Base-by-base conservation (phyloP, 176 grass and related monocot genomes). In the Triticum urartu region DNA sequence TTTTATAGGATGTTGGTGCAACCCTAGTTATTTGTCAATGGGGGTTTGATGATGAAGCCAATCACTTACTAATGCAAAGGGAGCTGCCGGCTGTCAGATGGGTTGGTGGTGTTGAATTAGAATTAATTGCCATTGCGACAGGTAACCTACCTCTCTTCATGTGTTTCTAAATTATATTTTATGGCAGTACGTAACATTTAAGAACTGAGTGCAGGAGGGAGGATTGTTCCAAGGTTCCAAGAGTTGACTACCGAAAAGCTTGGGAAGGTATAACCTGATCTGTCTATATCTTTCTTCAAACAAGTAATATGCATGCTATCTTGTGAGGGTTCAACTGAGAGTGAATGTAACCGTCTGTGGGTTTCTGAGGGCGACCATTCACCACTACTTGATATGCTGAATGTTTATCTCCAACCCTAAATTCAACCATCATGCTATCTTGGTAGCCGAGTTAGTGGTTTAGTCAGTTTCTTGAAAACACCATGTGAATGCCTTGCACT, bases 1-100 rank as follows among this genome's bases (percentile, higher is more conserved):
- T 86, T 67, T 59, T 89, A 34, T 79, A 99, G 97, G 97, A 96
- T 89, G 97, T 83, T 91, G 97, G 97, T 64, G 92, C 97, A 70
- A 99, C 97, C 68, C 82, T 99, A 35, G 97, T 99, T 81, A 99
- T 99, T 64, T 99, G 97, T 69, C 97, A 99, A 26, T 99, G 97
- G 97, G 97, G 97, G 72, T 99, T 99, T 65, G 97, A 99, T 87
- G 97, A 99, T 89, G 94, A 99, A 93, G 97, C 97, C 79, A 99
- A 99, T 68, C 97, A 99, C 91, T 59, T 99, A 26, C 79, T 96
- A 64, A 90, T 99, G 94, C 87, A 94, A 39, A 91, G 94, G 80
- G 94, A 99, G 86, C 73, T 99, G 58, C 97, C 97, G 43, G 97
- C 97, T 89, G 92, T 99, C 80, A 94, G 97, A 93, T 99, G 94